Base-by-base conservation (phyloP, 164 flowering plant species). In the Umbilicus rupestris region DNA sequence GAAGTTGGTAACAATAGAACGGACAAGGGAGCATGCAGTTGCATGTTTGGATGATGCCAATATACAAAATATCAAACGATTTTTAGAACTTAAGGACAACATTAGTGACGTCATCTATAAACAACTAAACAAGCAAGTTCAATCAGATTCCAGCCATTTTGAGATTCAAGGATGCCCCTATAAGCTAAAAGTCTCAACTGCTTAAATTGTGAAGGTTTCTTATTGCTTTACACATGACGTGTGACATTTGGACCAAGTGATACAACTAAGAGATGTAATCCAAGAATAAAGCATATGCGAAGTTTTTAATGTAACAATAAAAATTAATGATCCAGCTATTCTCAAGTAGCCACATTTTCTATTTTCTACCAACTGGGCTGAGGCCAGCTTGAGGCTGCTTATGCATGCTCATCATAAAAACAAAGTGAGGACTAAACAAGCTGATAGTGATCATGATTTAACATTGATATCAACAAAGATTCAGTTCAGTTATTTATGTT, bases 111-210 rank as follows among this genome's bases (percentile, higher is more conserved):
- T 24, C 6, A 7, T 1, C 7, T 6, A 24, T 49, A 5, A n/a
- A 4, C 55, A 19, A 49, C 19, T 17, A n/a, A 49, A 45, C 49
- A 45, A 45, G 16, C 17, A 5, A 45, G 19, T 12, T 22, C 19
- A 20, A 49, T 49, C 28, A 12, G n/a, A 49, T 49, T 49, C 55
- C 55, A 49, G 55, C 55, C 55, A 49, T n/a, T 49, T 49, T 49
- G 16, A 16, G 5, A 45, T 45, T 45, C 3, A 45, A 45, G 49
- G 49, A 45, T 9, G 16, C 5, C 44, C 14, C 0, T 41, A 39
- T 41, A 41, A 41, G 44, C 5, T 9, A 41, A 5, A 41, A 45
- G n/a, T n/a, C n/a, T n/a, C n/a, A n/a, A n/a, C n/a, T n/a, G n/a
- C n/a, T n/a, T n/a, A n/a, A n/a, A n/a, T n/a, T n/a, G n/a, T n/a